Conservation (phyloP, 2,329 filamentous ascomycete genomes). For the Pseudocercospora macadamiae region DNA sequence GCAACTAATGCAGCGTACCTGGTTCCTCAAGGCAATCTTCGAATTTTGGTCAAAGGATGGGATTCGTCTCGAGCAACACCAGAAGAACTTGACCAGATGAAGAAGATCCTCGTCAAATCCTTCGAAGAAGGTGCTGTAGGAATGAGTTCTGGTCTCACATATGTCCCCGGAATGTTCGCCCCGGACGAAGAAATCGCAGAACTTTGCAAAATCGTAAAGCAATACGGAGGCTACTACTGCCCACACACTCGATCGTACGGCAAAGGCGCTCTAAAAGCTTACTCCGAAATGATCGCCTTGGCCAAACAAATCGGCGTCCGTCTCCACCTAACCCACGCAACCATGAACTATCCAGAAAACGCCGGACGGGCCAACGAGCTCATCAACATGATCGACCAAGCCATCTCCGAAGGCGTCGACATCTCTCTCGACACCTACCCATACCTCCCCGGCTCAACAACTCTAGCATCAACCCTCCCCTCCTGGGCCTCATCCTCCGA, state of each 20-base stretch:
- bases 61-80: conserved; percentile 25
- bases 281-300: conserved; percentile 34
- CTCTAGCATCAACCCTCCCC: conserved; percentile 29
- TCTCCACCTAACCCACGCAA: conserved; percentile 36
- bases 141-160: conserved; percentile 34
- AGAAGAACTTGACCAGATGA: conserved; percentile 31
- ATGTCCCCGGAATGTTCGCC: conserved; percentile 35
- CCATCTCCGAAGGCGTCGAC: conserved; percentile 28
- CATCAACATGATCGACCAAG: conserved; percentile 32
- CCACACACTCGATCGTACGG: conserved; percentile 35
- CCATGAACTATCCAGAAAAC: conserved; percentile 36
- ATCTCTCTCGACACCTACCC: conserved; percentile 36
- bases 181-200: conserved; percentile 29
- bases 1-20: conserved; percentile 35
- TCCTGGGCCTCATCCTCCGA: conserved; percentile 30
- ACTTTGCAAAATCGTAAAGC: conserved; percentile 31
- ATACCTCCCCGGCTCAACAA: conserved; percentile 35
- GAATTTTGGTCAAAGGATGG: conserved; percentile 34
- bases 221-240: conserved; percentile 34
- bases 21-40: conserved; percentile 36
- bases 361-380: conserved; percentile 32
- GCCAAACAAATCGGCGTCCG: conserved; percentile 32
- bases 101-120: conserved; percentile 22
- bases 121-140: conserved; percentile 34
- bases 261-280: conserved; percentile 33